Evolutionary conservation across 2,329 filamentous ascomycete genomes (phyloP).

Genomic region (Ambrosiella beaveri): DNA sequence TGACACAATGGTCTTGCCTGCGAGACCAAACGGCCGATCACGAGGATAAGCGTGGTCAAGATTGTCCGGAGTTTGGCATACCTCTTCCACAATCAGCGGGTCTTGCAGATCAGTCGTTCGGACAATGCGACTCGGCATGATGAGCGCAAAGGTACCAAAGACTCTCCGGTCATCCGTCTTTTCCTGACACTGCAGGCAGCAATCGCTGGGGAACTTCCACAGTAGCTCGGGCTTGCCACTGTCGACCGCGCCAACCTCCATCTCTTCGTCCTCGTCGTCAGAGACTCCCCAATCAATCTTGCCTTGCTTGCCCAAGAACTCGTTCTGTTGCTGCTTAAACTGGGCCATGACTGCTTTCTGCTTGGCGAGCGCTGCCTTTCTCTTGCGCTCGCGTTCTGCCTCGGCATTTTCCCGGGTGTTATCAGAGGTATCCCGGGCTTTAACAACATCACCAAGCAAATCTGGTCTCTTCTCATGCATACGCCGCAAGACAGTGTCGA

Average conservation of each 20-base stretch:
- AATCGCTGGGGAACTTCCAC: conserved; percentile 84
- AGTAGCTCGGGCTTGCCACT: conserved; percentile 38
- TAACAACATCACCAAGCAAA: conserved; percentile 53
- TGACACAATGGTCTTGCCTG: conserved; percentile 39
- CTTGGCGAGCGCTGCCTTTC: conserved; percentile 73
- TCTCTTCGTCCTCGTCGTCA: conserved; percentile 57
- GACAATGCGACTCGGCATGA: conserved; percentile 72
- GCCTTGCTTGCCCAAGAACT: conserved; percentile 74
- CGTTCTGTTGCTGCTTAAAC: conserved; percentile 94
- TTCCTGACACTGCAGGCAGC: conserved; percentile 92
- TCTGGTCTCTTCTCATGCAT: conserved; percentile 69
- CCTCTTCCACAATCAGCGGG: conserved; percentile 69
- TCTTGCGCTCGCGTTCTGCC: conserved; percentile 66
- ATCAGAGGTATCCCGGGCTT: conserved; percentile 51
- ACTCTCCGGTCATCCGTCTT: conserved; percentile 77
- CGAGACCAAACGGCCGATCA: conserved; percentile 77
- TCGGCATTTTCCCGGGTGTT: conserved; percentile 34
- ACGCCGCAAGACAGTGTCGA: conserved; percentile 63
- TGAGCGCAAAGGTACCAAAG: conserved; percentile 83
- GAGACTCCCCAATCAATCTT: conserved; percentile 58
- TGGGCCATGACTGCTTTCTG: conserved; percentile 94
- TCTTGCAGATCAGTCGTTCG: conserved; percentile 75
- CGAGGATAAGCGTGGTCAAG: conserved; percentile 73
- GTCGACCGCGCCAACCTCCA: conserved; percentile 52
- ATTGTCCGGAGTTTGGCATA: conserved; percentile 56